Evolutionary conservation across 169 alveolate genomes (phyloP), one percentile per base, ranked within the genome.

Genomic region (Babesia ovata): DNA sequence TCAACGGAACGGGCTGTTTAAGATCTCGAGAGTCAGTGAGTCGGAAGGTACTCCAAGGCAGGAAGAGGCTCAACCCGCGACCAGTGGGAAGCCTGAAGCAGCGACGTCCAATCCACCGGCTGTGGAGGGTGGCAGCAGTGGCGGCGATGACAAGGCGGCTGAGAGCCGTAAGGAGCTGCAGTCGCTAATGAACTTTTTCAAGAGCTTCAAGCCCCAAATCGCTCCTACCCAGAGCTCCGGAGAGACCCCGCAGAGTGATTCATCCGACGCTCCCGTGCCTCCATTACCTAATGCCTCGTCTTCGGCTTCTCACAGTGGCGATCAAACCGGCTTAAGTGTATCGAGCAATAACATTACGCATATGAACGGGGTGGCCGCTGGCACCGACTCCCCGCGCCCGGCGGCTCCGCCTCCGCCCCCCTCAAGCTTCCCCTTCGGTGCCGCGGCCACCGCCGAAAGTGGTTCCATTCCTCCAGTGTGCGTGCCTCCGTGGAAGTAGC

Each of bases 111-210:
- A 46, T 14, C 33, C 28, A 13, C 29, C 29, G 19, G 33, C 19
- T 13, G 58, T 71, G 28, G 16, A 36, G 4, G 59, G 13, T 4
- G 24, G 42, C 22, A 46, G 49, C 44, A 14, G 52, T 26, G 62
- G 48, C 45, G 10, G 49, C 0, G 48, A 16, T 0, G 62, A 36
- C 52, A 49, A 59, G 28, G 63, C 19, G 29, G 66, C 26, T 36
- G 76, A 67, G 58, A 67, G 76, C 42, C 50, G 76, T 9, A 67
- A 67, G 65, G 76, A 67, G 56, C 76, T 67, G 17, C 76, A 67
- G 65, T 67, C 76, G 22, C 67, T 79, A 58, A 66, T 71, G 79
- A 71, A 79, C 76, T 79, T 79, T 44, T 79, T 79, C 69, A 67
- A 67, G 66, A 67, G 59, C 36, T 67, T 67, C 44, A 67, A 67